Percentiles rank a stretch among this genome's conserved stretches.
phyloP scores from a whole-genome alignment of 176 grass and related monocot species.

The Oryza glaberrima region DNA sequence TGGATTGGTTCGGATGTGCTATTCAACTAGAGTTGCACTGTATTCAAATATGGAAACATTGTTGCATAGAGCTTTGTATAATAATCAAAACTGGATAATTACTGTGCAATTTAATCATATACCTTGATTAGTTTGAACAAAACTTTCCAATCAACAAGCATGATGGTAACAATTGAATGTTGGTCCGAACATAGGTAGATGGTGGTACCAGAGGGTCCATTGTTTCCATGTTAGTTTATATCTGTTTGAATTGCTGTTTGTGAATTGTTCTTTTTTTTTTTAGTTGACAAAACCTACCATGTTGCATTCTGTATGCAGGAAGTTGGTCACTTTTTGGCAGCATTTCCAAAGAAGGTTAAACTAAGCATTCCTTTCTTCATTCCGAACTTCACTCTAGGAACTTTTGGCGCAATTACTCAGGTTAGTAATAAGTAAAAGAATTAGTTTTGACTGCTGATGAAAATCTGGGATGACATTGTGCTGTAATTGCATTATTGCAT shows the following conservation, averaged over 20 bases:
- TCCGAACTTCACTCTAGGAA: slow-evolving; percentile 90
- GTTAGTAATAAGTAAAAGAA: slow-evolving; percentile 49
- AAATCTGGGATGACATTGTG: not conserved
- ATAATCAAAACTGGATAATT: slow-evolving; percentile 1
- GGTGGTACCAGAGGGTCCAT: not conserved
- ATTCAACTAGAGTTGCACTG: not conserved
- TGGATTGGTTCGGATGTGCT: slow-evolving; percentile 26
- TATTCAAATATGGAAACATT: not conserved
- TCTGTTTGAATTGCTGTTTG: slow-evolving; percentile 9
- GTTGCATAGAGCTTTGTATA: not conserved
- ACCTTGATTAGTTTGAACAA: slow-evolving; percentile 4
- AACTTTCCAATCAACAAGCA: not conserved
- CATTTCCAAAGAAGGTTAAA: slow-evolving; percentile 88
- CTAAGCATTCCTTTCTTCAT: slow-evolving; percentile 95
- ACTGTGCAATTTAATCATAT: not conserved
- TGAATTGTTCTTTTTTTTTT: not conserved
- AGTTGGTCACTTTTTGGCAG: slow-evolving; percentile 91
- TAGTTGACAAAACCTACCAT: slow-evolving; percentile 23
- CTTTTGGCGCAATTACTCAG: slow-evolving; percentile 96
- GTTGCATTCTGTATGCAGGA: slow-evolving; percentile 56
- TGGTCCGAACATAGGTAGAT: not conserved
- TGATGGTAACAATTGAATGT: slow-evolving; percentile 3
- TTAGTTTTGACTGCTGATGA: slow-evolving; percentile 2
- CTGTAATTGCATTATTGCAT: slow-evolving; percentile 8
- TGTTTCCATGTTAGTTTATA: not conserved